Evolutionary conservation across 192 early-diverging fungal species (phyloP).

Genomic region (Lunasporangiospora selenospora): DNA sequence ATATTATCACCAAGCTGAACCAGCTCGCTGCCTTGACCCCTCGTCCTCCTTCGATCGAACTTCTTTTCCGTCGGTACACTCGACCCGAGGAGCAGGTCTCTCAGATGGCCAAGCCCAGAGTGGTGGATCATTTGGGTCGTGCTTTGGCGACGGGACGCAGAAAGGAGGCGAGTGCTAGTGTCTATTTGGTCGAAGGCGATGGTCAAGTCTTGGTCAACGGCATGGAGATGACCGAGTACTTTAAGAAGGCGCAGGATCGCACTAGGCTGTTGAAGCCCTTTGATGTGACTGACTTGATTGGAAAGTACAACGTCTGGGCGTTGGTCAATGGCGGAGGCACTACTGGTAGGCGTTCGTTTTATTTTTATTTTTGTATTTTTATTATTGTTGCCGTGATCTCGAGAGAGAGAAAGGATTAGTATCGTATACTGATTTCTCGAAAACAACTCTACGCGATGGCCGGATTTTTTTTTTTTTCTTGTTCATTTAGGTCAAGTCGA

Average conservation of each 20-base stretch:
- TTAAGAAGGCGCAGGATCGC: conserved; percentile 68
- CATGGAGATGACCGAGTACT: conserved; percentile 73
- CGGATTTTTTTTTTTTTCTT: neutral
- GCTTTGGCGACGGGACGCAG: conserved; percentile 78
- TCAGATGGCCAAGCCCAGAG: conserved; percentile 47
- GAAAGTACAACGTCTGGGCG: conserved; percentile 87
- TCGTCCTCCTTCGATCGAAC: conserved; percentile 39
- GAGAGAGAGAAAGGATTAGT: no score
- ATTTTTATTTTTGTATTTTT: no score
- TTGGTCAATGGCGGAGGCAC: conserved; percentile 81
- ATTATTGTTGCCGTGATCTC: no score
- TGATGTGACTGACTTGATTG: conserved; percentile 65
- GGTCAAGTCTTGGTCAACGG: conserved; percentile 85
- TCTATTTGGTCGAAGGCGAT: conserved; percentile 74
- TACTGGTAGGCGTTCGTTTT: conserved; percentile 56
- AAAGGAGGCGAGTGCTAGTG: conserved; percentile 81
- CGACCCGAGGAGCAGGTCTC: conserved; percentile 43
- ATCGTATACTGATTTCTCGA: neutral
- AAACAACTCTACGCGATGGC: neutral
- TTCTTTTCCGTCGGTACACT: conserved; percentile 32
- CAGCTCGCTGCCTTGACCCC: conserved; percentile 48
- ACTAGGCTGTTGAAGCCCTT: conserved; percentile 80
- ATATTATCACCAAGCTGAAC: conserved; percentile 57
- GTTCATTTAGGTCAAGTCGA: conserved; percentile 74
- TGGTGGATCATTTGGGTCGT: conserved; percentile 74